A percentile compares a stretch with the other conserved stretches of the same genome.
Conservation (phyloP, 495 filamentous ascomycete species). For the Aspergillus leporis region DNA sequence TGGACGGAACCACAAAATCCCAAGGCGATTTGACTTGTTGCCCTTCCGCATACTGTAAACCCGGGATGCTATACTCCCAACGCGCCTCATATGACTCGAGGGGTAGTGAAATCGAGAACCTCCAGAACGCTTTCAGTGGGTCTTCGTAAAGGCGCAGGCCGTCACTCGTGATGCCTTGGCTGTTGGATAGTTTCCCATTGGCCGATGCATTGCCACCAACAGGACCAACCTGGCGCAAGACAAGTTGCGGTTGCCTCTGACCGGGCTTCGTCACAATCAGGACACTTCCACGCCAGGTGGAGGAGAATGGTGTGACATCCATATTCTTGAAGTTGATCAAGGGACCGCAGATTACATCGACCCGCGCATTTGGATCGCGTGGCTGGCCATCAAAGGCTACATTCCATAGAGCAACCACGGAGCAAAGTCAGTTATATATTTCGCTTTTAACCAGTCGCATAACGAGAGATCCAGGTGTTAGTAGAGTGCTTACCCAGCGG, state of each 20-base stretch:
- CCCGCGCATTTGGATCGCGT: slow-evolving; percentile 32
- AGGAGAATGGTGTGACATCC: slow-evolving; percentile 54
- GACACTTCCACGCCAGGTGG: slow-evolving; percentile 79
- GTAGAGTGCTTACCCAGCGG: neutral
- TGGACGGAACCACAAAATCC: slow-evolving; percentile 74
- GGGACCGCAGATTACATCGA: slow-evolving; percentile 75
- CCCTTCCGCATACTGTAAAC: slow-evolving; percentile 37
- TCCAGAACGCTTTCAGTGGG: slow-evolving; percentile 75
- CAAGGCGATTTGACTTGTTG: slow-evolving; percentile 41
- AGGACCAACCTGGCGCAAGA: slow-evolving; percentile 47
- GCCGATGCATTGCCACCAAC: slow-evolving; percentile 21
- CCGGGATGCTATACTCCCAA: slow-evolving; percentile 51
- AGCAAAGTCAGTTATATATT: slow-evolving; percentile 4
- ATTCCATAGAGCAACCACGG: slow-evolving; percentile 4
- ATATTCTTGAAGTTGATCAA: slow-evolving; percentile 83
- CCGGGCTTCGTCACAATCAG: slow-evolving; percentile 74
- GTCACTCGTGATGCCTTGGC: slow-evolving; percentile 31
- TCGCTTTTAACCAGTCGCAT: neutral
- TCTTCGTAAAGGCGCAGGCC: slow-evolving; percentile 80
- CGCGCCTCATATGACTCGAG: slow-evolving; percentile 46
- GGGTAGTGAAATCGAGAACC: slow-evolving; percentile 63
- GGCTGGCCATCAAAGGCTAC: slow-evolving; percentile 13
- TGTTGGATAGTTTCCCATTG: slow-evolving; percentile 10
- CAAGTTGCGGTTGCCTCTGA: slow-evolving; percentile 49
- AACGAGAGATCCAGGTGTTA: slow-evolving; percentile 1